Percentiles rank a stretch among this genome's conserved stretches.
Evolutionary conservation across 73 alveolate genomes (phyloP).

Genomic region (Stentor coeruleus): DNA sequence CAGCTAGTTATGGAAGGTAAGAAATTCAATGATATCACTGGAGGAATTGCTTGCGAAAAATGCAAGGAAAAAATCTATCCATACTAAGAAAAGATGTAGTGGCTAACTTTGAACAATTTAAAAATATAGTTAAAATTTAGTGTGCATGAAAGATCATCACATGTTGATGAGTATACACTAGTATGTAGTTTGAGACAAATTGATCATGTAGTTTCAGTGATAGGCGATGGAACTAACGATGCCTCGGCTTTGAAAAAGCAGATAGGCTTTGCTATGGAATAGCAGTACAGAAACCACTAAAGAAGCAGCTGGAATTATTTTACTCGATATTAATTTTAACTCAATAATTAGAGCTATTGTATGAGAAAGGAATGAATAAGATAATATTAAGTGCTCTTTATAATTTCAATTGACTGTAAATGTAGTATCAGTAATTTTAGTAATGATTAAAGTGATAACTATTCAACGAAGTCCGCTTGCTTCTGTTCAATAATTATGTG

Average conservation of each 20-base stretch:
- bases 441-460: conserved; percentile 76
- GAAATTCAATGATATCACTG: conserved; percentile 58
- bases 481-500: not conserved
- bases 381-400: conserved; percentile 74
- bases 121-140: conserved; percentile 30
- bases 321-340: conserved; percentile 93
- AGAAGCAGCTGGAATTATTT: conserved; percentile 91
- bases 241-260: conserved; percentile 97
- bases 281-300: conserved; percentile 96
- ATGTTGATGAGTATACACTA: conserved; percentile 93
- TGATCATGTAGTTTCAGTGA: conserved; percentile 95
- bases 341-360: conserved; percentile 85
- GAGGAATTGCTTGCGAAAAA: conserved; percentile 66
- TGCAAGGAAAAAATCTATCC: conserved; percentile 44
- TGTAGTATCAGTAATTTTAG: conserved; percentile 76
- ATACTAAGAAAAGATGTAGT: conserved; percentile 68
- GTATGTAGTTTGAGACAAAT: conserved; percentile 87
- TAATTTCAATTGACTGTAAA: conserved; percentile 92
- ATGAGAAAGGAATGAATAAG: conserved; percentile 89
- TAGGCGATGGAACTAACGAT: conserved; percentile 99
- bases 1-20: conserved; percentile 63
- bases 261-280: conserved; percentile 97
- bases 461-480: conserved; percentile 76
- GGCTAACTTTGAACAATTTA: conserved; percentile 55
- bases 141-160: conserved; percentile 95